Conservation (phyloP, 2,329 filamentous ascomycete species). For the Fusarium hainanense region DNA sequence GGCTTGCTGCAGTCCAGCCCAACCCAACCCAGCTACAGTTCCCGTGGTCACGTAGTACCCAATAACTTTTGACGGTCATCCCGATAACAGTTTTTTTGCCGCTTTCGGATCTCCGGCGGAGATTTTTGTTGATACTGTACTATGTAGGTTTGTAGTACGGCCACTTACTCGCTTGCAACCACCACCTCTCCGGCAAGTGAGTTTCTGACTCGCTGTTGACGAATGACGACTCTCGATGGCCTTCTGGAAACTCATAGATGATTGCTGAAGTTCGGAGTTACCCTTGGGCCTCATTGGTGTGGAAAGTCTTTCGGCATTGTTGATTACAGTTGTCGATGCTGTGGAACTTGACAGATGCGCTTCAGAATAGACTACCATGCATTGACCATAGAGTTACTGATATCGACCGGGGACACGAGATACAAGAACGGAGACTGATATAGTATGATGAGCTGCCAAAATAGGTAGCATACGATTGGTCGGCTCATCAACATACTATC, state of each 20-base stretch:
- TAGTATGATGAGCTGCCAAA: neutral
- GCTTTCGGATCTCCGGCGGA: slow-evolving; percentile 30
- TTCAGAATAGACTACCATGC: neutral
- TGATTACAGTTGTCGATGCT: neutral
- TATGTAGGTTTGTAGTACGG: neutral
- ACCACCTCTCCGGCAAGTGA: neutral
- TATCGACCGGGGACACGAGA: neutral
- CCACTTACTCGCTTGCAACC: slow-evolving; percentile 35
- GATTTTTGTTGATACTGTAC: neutral
- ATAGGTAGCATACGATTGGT: neutral
- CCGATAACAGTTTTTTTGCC: slow-evolving; percentile 27
- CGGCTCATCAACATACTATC: neutral
- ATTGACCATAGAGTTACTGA: neutral
- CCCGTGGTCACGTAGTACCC: neutral
- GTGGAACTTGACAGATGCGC: neutral
- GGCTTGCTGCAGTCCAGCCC: slow-evolving; percentile 24
- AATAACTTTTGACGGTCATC: slow-evolving; percentile 27
- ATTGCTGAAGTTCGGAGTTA: neutral
- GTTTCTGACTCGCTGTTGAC: slow-evolving; percentile 29
- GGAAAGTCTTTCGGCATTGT: neutral
- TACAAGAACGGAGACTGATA: neutral
- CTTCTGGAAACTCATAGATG: slow-evolving; percentile 1
- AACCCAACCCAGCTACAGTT: neutral
- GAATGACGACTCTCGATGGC: slow-evolving; percentile 20
- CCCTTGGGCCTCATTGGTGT: neutral